Base-by-base conservation (phyloP, 495 filamentous ascomycete genomes). In the Clavariopsis aquatica region DNA sequence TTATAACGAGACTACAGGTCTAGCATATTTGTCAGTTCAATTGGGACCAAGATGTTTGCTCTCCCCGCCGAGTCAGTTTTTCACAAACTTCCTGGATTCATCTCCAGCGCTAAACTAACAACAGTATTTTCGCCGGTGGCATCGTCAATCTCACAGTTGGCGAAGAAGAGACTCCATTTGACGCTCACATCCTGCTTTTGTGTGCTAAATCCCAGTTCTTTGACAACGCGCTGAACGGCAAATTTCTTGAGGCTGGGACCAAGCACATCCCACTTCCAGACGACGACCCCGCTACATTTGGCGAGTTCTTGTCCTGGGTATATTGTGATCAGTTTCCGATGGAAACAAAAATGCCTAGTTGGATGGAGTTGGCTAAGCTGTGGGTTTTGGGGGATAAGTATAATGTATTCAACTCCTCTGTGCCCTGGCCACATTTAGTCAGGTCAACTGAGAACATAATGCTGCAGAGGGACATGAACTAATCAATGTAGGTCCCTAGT, bases 331-430 rank as follows among this genome's bases (percentile, higher is more conserved):
- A 43, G 22, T 27, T 59, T 1, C 24, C 47, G 23, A 17, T 51
- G 6, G 45, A 38, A 7, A 28, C 3, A 4, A 29, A 24, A 10
- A 34, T 22, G 2, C 20, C 43, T 13, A 17, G 17, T 12, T 52
- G 53, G 53, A 22, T 52, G 43, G 45, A 58, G 12, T 13, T 58
- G 31, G 26, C 34, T 29, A 36, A 27, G 19, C 43, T 65, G 17
- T 65, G 62, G 62, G 26, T 65, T 17, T 12, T 58, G 23, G 54
- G 34, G 1, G 62, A 65, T 31, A 58, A 65, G 46, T 60, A 49
- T 23, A 23, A 52, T 22, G 57, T 60, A 10, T 5, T 36, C 28
- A 1, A 6, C 2, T 13, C 23, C n/a, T n/a, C n/a, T n/a, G n/a
- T n/a, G n/a, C n/a, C n/a, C 19, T 47, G 10, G 23, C 1, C 38